These are phyloP conservation scores for Aegilops longissima DNA, from an alignment of 176 grass and related monocot species.

Conservation along the genomic window DNA sequence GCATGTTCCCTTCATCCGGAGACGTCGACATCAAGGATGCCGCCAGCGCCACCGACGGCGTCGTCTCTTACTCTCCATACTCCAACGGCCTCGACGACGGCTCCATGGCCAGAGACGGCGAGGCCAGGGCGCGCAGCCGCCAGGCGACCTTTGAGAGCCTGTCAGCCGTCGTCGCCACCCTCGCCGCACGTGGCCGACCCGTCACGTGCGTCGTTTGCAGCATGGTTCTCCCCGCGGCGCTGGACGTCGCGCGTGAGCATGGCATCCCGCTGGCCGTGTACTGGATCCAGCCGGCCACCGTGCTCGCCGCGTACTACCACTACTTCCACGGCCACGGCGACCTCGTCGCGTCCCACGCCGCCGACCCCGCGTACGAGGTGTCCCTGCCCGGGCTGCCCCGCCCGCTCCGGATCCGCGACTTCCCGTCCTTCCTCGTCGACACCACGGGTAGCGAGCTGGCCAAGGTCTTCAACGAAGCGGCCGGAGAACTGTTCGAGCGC, in stretches of 20 bases:
- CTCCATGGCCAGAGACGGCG: too few relatives aligned
- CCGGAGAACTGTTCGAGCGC: conserved; percentile 27
- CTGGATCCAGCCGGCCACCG: conserved; percentile 55
- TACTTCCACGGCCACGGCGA: conserved; percentile 53
- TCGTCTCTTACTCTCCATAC: too few relatives aligned
- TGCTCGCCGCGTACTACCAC: conserved; percentile 54
- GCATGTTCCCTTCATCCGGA: too few relatives aligned
- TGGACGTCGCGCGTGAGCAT: conserved; percentile 27
- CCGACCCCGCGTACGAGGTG: conserved; percentile 40
- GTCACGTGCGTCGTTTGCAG: conserved; percentile 60
- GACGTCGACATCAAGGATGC: too few relatives aligned
- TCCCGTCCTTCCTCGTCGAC: conserved; percentile 44
- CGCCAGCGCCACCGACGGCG: too few relatives aligned
- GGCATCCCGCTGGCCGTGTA: conserved; percentile 33
- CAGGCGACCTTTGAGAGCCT: neutral
- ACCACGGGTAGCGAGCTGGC: too few relatives aligned
- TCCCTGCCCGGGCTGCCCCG: conserved; percentile 32
- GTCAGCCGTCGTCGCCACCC: neutral
- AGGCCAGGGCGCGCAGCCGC: neutral
- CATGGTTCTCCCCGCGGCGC: conserved; percentile 32
- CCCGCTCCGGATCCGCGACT: conserved; percentile 24
- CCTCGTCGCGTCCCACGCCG: conserved; percentile 22
- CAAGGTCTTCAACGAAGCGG: too few relatives aligned
- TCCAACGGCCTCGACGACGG: too few relatives aligned
- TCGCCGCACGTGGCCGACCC: conserved; percentile 35